Percentiles rank a stretch among this genome's conserved stretches.
Evolutionary conservation across 495 filamentous ascomycete species (phyloP).

Genomic region (Penicillium paxilli): DNA sequence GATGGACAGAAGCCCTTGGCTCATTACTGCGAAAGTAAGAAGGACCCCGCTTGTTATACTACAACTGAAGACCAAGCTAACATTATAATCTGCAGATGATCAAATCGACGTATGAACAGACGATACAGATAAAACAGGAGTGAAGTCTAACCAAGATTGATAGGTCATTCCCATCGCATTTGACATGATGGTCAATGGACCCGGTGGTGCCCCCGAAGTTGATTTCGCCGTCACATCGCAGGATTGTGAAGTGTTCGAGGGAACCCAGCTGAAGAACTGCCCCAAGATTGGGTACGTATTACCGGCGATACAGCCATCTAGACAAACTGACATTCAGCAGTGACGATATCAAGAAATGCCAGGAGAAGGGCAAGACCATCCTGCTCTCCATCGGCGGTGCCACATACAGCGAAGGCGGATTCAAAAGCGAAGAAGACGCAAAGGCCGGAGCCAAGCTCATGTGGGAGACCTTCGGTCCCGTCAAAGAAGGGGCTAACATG

Average conservation of each 20-base stretch:
- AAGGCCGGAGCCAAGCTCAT: slow-evolving; percentile 56
- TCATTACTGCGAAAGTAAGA: slow-evolving; percentile 60
- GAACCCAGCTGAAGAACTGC: slow-evolving; percentile 57
- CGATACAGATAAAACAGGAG: neutral
- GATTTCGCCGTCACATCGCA: slow-evolving; percentile 63
- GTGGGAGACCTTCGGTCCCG: slow-evolving; percentile 66
- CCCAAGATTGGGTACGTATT: slow-evolving; percentile 58
- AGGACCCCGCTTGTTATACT: neutral
- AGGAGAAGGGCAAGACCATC: slow-evolving; percentile 63
- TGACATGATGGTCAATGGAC: slow-evolving; percentile 52
- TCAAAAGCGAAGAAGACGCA: slow-evolving; percentile 53
- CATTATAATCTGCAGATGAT: slow-evolving; percentile 18
- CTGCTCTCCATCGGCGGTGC: slow-evolving; percentile 68
- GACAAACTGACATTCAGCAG: slow-evolving; percentile 27
- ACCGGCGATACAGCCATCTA: neutral
- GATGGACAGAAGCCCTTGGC: slow-evolving; percentile 54
- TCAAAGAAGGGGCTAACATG: slow-evolving; percentile 16
- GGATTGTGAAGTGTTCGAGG: slow-evolving; percentile 56
- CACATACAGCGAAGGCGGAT: slow-evolving; percentile 61
- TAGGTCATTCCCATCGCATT: slow-evolving; percentile 65
- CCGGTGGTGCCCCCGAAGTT: slow-evolving; percentile 48
- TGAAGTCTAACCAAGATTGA: slow-evolving; percentile 1
- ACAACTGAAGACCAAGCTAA: neutral
- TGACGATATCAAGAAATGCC: slow-evolving; percentile 64
- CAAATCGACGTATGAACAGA: slow-evolving; percentile 39